phyloP scores from a whole-genome alignment of 2,329 filamentous ascomycete species.

The Diaporthe caulivora region DNA sequence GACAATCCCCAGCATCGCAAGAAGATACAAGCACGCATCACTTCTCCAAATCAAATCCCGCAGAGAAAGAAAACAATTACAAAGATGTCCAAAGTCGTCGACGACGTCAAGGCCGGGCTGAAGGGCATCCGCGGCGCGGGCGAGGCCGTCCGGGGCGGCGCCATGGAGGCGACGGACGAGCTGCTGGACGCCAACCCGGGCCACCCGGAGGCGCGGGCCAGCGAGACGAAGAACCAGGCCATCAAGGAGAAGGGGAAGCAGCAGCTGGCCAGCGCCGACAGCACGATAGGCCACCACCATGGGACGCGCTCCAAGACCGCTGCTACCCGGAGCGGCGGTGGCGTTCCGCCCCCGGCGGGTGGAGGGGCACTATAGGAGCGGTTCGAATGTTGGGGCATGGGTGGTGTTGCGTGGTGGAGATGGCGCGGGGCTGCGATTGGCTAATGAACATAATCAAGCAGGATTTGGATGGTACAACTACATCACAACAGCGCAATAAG shows the following conservation, averaged over 20 bases:
- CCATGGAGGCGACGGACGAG: conserved; percentile 47
- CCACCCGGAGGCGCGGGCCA: conserved; percentile 44
- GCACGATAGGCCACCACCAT: conserved; percentile 46
- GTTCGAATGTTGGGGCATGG: too few relatives aligned
- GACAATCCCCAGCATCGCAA: not conserved
- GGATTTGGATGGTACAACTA: too few relatives aligned
- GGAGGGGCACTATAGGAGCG: too few relatives aligned
- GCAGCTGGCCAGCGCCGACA: conserved; percentile 48
- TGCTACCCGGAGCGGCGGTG: not conserved
- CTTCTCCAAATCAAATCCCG: too few relatives aligned
- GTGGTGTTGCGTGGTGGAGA: too few relatives aligned
- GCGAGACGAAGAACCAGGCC: conserved; percentile 45
- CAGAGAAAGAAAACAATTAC: not conserved
- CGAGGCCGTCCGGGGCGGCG: conserved; percentile 48
- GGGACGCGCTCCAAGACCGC: conserved; percentile 8
- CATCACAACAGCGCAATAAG: too few relatives aligned
- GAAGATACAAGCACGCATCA: not conserved
- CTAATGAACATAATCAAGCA: too few relatives aligned
- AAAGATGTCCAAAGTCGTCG: conserved; percentile 46
- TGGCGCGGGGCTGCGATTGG: too few relatives aligned
- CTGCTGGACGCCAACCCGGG: conserved; percentile 45
- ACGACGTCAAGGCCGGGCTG: conserved; percentile 49
- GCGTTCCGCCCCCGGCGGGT: not conserved
- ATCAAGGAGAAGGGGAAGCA: conserved; percentile 51
- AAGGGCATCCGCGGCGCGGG: conserved; percentile 50